Evolutionary conservation across 441 rosid genomes (phyloP), one percentile per base, ranked within the genome.

Genomic region (Jatropha multifida): DNA sequence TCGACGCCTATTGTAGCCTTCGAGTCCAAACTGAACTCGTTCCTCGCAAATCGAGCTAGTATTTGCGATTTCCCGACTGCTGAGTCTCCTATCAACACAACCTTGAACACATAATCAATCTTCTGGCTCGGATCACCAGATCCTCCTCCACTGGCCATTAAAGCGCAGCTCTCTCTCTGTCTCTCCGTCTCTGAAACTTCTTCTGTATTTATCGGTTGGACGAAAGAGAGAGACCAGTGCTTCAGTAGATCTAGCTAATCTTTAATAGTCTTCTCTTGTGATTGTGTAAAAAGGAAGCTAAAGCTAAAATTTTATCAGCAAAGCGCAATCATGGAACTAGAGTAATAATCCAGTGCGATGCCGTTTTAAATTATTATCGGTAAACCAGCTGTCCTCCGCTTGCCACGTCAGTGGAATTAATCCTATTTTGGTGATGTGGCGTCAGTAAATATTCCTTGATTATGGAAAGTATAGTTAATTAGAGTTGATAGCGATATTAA

Each of bases 101-200:
- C 85, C 79, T 88, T 87, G 88, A 94, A 92, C 2, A 94, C 98
- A 78, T 92, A 94, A 75, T 94, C 98, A 6, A 92, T 88, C 86
- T 88, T 94, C 69, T 88, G 89, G 77, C 82, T 80, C 27, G 87
- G 83, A 73, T 89, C 98, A 15, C 95, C 95, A 68, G 90, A 89
- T 23, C 97, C 92, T 58, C 88, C 93, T 59, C 92, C 92, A 66
- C 83, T 84, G 60, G 87, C 86, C 92, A 89, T 88, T 26, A 74
- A 23, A 3, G 20, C 63, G 5, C 54, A 11, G 32, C 60, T 3
- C 13, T 8, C 46, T 60, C 48, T 41, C 38, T 23, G 32, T 56
- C 9, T 60, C 48, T 41, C 38, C 17, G 32, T 56, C 9, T 41
- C 38, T 23, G 32, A 32, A 32, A 32, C 32, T 32, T 0, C 32